Base-by-base conservation (phyloP, 2,329 filamentous ascomycete genomes). In the Herpotrichia juniperi region DNA sequence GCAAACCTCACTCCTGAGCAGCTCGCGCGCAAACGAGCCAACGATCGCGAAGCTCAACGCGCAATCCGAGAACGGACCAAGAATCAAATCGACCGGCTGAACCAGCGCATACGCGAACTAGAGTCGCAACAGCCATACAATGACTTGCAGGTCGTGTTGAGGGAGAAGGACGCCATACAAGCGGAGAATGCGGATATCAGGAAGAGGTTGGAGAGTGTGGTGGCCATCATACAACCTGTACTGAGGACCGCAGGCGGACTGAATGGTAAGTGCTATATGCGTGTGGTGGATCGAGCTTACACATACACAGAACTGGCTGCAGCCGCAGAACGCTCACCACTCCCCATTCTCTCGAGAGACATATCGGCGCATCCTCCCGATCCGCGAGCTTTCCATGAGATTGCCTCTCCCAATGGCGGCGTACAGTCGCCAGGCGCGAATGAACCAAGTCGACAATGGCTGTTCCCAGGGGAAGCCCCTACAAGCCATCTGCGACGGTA, bases 1-100 rank as follows among this genome's bases (percentile, higher is more conserved):
- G 91, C 91, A 58, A 93, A 90, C 66, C 81, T 96, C 69, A 96
- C 91, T 10, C 89, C 91, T 5, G 89, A 93, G 56, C 93, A 96
- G 75, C 83, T 96, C 53, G 90, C 89, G 25, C 89, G 92, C 74
- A 97, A 96, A 79, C 83, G 93, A 58, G 90, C 91, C 66, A 96
- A 96, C 83, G 91, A 96, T 71, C 87, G 91, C 51, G 90, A 96
- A 73, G 91, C 91, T 25, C 91, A 96, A 72, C 84, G 91, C 43
- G 90, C 90, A 32, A 94, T 96, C 53, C 83, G 91, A 35, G 89
- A 93, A 76, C 85, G 91, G 49, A 94, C 90, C 24, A 91, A 88
- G 75, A 84, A 86, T 51, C 88, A 90, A 72, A 94, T 94, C 61
- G 89, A 93, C 68, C 78, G 76, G 6, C 79, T 94, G 53, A 89